Evolutionary conservation across 805 yeast species (phyloP).

Genomic region (Phaffomyces thermotolerans): DNA sequence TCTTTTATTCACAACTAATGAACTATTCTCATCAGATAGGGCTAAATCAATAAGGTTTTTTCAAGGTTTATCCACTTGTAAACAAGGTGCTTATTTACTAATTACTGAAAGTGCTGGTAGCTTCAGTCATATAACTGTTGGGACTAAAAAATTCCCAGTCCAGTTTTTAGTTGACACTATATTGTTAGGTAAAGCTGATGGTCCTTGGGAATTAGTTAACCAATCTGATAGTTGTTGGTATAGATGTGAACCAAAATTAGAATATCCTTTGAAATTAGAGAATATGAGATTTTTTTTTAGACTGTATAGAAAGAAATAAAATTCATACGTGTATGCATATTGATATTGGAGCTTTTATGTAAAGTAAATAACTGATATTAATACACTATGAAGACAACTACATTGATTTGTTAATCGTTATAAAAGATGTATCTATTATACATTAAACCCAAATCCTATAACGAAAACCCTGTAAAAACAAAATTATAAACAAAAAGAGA

Average conservation of each 20-base stretch:
- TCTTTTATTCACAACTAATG: slow-evolving; percentile 79
- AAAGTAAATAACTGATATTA: too few relatives aligned
- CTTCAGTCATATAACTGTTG: slow-evolving; percentile 72
- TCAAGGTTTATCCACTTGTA: slow-evolving; percentile 47
- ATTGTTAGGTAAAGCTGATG: slow-evolving; percentile 46
- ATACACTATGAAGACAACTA: too few relatives aligned
- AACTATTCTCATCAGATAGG: slow-evolving; percentile 65
- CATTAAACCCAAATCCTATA: slow-evolving; percentile 14
- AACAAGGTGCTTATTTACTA: slow-evolving; percentile 50
- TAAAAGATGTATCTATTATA: slow-evolving; percentile 14
- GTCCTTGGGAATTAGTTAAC: slow-evolving; percentile 60
- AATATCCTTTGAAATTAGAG: slow-evolving; percentile 66
- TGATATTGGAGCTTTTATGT: too few relatives aligned
- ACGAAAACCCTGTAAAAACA: slow-evolving; percentile 13
- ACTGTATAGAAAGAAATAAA: slow-evolving; percentile 52
- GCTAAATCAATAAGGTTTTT: slow-evolving; percentile 53
- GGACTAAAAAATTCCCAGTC: slow-evolving; percentile 72
- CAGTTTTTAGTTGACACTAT: slow-evolving; percentile 74
- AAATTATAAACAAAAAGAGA: slow-evolving; percentile 10
- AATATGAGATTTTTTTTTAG: slow-evolving; percentile 85
- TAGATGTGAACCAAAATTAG: slow-evolving; percentile 44
- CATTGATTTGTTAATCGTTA: slow-evolving; percentile 4
- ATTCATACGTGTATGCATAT: background rate
- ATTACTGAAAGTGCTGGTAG: slow-evolving; percentile 89
- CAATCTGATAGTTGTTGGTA: slow-evolving; percentile 79